phyloP scores from a whole-genome alignment of 495 filamentous ascomycete genomes.

The Collariella sp. region DNA sequence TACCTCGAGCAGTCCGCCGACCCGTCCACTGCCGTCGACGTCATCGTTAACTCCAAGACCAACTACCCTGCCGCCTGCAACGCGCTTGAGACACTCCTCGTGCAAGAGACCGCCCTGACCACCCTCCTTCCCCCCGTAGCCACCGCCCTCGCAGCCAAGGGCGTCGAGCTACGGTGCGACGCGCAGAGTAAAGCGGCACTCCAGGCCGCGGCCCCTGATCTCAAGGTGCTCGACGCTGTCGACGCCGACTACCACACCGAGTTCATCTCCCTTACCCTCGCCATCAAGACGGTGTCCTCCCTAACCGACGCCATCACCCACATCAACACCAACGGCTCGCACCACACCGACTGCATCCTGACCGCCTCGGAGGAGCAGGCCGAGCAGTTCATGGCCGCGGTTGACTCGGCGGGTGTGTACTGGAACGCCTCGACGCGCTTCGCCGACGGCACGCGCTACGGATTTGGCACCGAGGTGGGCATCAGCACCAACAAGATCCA shows the following conservation, averaged over 20 bases:
- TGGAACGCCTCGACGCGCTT: constrained; percentile 95
- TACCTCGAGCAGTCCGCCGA: constrained; percentile 81
- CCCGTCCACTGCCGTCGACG: constrained; percentile 57
- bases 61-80: constrained; percentile 98
- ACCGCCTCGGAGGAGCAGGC: constrained; percentile 58
- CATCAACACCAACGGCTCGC: constrained; percentile 85
- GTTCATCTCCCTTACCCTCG: constrained; percentile 76
- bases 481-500: constrained; percentile 99
- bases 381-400: constrained; percentile 66
- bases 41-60: constrained; percentile 86
- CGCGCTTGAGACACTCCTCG: constrained; percentile 76
- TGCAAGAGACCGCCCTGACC: constrained; percentile 62
- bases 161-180: constrained; percentile 83
- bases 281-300: constrained; percentile 66
- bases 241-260: constrained; percentile 77
- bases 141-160: constrained; percentile 58
- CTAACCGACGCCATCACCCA: constrained; percentile 69
- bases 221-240: constrained; percentile 50
- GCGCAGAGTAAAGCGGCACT: constrained; percentile 53
- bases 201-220: constrained; percentile 24
- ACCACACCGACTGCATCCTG: constrained; percentile 90
- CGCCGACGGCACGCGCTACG: constrained; percentile 92
- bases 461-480: constrained; percentile 95
- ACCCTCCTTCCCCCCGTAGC: constrained; percentile 66
- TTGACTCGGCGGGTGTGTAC: constrained; percentile 90